Evolutionary conservation across 495 filamentous ascomycete genomes (phyloP).

Genomic region (Aspergillus asperescens): DNA sequence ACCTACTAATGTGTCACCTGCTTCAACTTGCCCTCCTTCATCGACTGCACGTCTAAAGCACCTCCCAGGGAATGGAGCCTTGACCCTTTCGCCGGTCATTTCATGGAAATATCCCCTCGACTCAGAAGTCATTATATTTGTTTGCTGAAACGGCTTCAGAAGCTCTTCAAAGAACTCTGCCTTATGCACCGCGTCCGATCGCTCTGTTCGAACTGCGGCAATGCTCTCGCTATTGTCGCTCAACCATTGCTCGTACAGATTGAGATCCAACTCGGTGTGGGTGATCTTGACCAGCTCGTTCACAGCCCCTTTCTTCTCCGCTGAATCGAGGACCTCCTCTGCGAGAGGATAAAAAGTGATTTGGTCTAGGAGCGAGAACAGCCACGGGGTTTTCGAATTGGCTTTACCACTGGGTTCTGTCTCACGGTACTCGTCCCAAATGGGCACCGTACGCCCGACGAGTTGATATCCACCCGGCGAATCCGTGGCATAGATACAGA

Average conservation of each 20-base stretch:
- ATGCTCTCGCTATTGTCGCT: not conserved
- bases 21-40: not conserved
- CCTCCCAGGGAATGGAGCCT: not conserved
- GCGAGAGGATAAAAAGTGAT: not conserved
- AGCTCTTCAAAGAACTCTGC: not conserved
- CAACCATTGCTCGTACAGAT: not conserved
- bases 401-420: not conserved
- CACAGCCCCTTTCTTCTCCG: not conserved
- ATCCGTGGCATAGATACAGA: constrained; percentile 49
- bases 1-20: constrained; percentile 1
- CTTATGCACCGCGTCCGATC: not conserved
- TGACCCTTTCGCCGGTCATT: not conserved
- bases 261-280: not conserved
- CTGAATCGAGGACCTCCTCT: not conserved
- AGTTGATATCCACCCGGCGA: constrained; percentile 50
- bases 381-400: not conserved
- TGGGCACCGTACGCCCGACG: constrained; percentile 44
- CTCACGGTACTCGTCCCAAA: constrained; percentile 1
- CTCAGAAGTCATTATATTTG: not conserved
- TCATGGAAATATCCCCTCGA: not conserved
- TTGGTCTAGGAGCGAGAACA: constrained; percentile 5
- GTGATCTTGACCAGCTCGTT: constrained; percentile 1
- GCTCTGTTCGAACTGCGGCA: not conserved
- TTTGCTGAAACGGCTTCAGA: not conserved
- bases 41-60: constrained; percentile 3